These are phyloP conservation scores for Entomortierella beljakovae DNA, from an alignment of 192 early-diverging fungal species.

Conservation along the genomic window DNA sequence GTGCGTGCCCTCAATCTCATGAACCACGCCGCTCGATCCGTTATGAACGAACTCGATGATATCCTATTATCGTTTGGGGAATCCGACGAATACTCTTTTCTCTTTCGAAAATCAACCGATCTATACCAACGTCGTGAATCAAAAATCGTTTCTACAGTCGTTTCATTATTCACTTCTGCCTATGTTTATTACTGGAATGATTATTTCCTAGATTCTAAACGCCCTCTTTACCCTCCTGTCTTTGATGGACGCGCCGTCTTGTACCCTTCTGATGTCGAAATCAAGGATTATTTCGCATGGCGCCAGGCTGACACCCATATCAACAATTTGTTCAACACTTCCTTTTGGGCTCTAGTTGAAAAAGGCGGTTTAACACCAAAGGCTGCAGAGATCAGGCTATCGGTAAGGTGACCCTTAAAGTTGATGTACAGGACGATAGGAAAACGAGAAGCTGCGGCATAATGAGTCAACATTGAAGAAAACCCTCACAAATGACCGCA, in stretches of 20 bases:
- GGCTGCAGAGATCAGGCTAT: constrained; percentile 81
- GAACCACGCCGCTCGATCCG: constrained; percentile 80
- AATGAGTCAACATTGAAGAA: not conserved
- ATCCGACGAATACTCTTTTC: constrained; percentile 89
- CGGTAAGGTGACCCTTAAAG: too few species aligned
- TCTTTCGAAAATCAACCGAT: constrained; percentile 48
- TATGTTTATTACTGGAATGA: constrained; percentile 88
- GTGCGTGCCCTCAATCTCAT: constrained; percentile 82
- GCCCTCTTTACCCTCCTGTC: constrained; percentile 81
- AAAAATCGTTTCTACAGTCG: constrained; percentile 87
- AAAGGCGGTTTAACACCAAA: constrained; percentile 70
- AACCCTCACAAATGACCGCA: too few species aligned
- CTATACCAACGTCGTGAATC: constrained; percentile 45
- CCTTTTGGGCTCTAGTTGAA: constrained; percentile 91
- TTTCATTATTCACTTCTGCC: constrained; percentile 86
- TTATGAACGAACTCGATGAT: constrained; percentile 86
- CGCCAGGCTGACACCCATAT: constrained; percentile 95
- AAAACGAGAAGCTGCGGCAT: not conserved
- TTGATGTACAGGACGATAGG: too few species aligned
- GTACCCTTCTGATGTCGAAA: constrained; percentile 84
- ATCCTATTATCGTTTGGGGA: constrained; percentile 91
- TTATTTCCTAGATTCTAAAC: constrained; percentile 70
- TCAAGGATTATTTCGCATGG: constrained; percentile 96
- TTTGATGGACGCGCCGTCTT: constrained; percentile 93
- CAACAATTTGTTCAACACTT: constrained; percentile 97